Conservation (phyloP, 148 eudicot genomes). For the Rhododendron ferrugineum region DNA sequence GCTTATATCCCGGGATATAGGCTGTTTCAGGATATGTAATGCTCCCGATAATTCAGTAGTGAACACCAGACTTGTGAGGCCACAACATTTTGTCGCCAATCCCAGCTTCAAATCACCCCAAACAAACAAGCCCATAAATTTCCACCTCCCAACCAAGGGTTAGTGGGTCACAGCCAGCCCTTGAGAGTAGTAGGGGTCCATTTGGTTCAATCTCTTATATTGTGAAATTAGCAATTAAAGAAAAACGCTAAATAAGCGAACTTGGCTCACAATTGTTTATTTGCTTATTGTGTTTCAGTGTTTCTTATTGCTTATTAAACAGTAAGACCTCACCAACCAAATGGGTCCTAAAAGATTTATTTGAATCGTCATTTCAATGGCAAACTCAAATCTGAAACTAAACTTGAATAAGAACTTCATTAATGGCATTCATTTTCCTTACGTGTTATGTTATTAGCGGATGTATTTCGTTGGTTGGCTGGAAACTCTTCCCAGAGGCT, state of each 20-base stretch:
- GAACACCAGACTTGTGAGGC: too few species aligned
- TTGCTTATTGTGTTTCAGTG: not conserved
- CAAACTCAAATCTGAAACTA: not conserved
- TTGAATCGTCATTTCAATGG: not conserved
- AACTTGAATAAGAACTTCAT: not conserved
- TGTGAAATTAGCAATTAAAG: not conserved
- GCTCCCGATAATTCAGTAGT: not conserved
- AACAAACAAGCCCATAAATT: too few species aligned
- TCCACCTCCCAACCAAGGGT: too few species aligned
- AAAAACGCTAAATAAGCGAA: not conserved
- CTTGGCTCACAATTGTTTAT: not conserved
- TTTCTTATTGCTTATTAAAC: not conserved
- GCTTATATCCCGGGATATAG: not conserved
- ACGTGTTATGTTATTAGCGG: slow-evolving; percentile 40
- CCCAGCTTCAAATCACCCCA: too few species aligned
- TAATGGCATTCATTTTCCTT: not conserved
- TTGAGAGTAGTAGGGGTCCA: not conserved
- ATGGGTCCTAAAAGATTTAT: not conserved
- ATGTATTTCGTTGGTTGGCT: slow-evolving; percentile 86
- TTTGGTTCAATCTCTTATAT: not conserved
- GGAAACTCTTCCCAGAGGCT: slow-evolving; percentile 68
- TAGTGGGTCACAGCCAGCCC: not conserved
- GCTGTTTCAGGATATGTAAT: not conserved
- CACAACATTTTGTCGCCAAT: too few species aligned
- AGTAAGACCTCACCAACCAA: not conserved